phyloP scores from a whole-genome alignment of 176 grass and related monocot species.

The Poa pratensis region DNA sequence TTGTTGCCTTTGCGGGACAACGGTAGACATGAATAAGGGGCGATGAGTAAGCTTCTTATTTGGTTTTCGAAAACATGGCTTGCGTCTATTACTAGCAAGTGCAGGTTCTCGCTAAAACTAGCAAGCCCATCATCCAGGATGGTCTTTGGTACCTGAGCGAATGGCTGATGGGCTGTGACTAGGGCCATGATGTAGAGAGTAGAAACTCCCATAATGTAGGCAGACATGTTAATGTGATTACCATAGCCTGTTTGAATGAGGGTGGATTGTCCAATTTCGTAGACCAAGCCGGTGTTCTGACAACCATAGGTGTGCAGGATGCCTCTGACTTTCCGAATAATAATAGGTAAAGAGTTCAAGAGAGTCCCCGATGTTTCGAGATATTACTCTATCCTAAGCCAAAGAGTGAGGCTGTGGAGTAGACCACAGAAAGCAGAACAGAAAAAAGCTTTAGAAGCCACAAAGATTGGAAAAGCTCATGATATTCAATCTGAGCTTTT shows the following conservation, averaged over 20 bases:
- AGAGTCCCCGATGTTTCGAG: background rate
- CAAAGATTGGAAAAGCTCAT: background rate
- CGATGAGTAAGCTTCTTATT: slow-evolving; percentile 30
- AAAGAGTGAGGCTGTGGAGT: background rate
- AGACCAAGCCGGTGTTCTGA: background rate
- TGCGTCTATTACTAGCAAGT: slow-evolving; percentile 27
- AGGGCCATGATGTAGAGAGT: slow-evolving; percentile 10
- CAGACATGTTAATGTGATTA: slow-evolving; percentile 23
- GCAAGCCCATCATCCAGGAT: background rate
- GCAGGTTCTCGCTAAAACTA: background rate
- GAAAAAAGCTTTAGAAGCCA: background rate
- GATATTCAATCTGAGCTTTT: background rate
- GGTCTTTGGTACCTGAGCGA: slow-evolving; percentile 1
- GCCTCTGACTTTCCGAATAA: background rate
- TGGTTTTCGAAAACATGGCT: slow-evolving; percentile 2
- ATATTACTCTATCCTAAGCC: background rate
- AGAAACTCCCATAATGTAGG: background rate
- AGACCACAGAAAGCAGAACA: background rate
- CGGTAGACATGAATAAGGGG: background rate
- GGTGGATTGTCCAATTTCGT: background rate
- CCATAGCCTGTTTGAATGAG: background rate
- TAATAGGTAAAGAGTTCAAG: background rate
- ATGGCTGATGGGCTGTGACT: background rate
- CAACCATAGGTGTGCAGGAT: background rate
- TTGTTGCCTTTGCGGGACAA: background rate